Base-by-base conservation (phyloP, 441 rosid genomes). In the Biscutella laevigata region DNA sequence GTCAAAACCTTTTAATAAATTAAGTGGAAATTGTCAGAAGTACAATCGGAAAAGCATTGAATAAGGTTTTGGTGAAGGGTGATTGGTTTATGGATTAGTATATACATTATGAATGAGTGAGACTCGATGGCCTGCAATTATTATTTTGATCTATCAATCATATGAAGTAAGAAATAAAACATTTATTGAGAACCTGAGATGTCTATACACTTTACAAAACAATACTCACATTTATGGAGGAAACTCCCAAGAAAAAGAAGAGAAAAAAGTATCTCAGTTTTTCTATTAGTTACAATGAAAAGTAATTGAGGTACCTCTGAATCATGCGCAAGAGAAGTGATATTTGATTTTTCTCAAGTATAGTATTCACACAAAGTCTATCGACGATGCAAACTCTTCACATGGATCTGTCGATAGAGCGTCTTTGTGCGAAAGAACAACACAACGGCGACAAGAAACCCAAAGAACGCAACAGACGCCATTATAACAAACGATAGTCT, bases 401-500 rank as follows among this genome's bases (percentile, higher is more conserved):
- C 49, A 33, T 79, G 59, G 33, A 79, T 65, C 59, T 57, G 66
- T 54, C 67, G 53, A 30, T 84, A 89, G 58, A 89, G 77, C 35
- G 68, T 57, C 60, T 67, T 80, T 29, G 91, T 84, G 47, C 76
- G 74, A 34, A 72, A 75, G 53, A 72, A 74, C 69, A 89, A 40
- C 10, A 54, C 70, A 19, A 80, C 60, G 14, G 77, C 85, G 14
- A 79, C 78, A 41, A 84, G 71, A 72, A 65, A 80, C 29, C 91
- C 91, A 19, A 77, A 54, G 21, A 80, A 62, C 8, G 88, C 73
- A 15, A 74, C 87, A 52, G 69, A 66, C 0, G 79, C 82, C 91
- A 84, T 74, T 51, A 86, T 77, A 45, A 82, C 57, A 61, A 82
- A 89, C 1, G 97, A 82, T 15, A 75, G 42, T 77, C 77, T 74